A percentile compares a stretch with the other conserved stretches of the same genome.
Evolutionary conservation across 768 basidiomycete species (phyloP).

Genomic region (Tylopilus felleus): DNA sequence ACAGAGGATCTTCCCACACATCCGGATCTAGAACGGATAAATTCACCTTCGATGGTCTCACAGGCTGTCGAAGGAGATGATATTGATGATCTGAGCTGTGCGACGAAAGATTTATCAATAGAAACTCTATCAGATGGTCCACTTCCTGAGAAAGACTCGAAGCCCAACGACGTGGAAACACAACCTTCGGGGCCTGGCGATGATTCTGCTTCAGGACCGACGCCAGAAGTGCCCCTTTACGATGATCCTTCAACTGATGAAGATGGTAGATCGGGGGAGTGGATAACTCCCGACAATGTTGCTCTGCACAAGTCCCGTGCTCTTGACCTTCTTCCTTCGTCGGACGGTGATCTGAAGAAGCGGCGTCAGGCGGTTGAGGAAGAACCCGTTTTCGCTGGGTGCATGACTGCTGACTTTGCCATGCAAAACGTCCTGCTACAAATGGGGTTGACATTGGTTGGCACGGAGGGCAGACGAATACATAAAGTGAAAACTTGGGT

Average conservation of each 20-base stretch:
- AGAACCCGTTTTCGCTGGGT: conserved; percentile 62
- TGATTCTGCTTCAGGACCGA: conserved; percentile 7
- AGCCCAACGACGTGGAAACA: conserved; percentile 36
- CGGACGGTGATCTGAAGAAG: conserved; percentile 29
- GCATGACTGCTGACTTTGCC: conserved; percentile 98
- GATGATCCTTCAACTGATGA: conserved; percentile 73
- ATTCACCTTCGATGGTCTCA: not conserved
- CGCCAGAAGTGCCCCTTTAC: conserved; percentile 42
- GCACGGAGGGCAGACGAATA: conserved; percentile 87
- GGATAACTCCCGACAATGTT: conserved; percentile 94
- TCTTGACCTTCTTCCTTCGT: conserved; percentile 72
- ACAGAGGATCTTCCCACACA: not conserved
- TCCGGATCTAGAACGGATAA: not conserved
- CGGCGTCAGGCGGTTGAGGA: conserved; percentile 36
- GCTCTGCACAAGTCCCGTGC: conserved; percentile 83
- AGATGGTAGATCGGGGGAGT: conserved; percentile 88
- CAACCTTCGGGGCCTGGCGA: conserved; percentile 16
- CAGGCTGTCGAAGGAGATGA: not conserved
- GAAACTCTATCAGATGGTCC: conserved; percentile 9
- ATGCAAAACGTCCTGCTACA: conserved; percentile 98
- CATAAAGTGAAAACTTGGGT: conserved; percentile 94
- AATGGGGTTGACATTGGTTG: conserved; percentile 88
- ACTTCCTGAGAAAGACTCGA: conserved; percentile 3
- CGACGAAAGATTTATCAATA: conserved; percentile 10
- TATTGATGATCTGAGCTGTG: conserved; percentile 11